A percentile compares a stretch with the other conserved stretches of the same genome.
These are phyloP conservation scores for Catunica adiposa DNA, from an alignment of 2,329 filamentous ascomycete species.

Conservation along the genomic window DNA sequence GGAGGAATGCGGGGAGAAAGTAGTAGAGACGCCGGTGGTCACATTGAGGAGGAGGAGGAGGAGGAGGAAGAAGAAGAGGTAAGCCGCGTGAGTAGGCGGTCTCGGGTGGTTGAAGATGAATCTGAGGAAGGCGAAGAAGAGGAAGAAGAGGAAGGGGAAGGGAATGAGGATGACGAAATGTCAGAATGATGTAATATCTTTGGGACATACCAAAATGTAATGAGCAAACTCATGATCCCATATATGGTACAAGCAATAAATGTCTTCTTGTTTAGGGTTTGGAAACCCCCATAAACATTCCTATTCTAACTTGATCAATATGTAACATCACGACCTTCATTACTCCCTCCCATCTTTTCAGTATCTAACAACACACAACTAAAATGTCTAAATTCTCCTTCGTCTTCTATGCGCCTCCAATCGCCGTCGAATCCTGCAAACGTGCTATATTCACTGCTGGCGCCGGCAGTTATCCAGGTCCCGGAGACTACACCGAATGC, in stretches of 20 bases:
- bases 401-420: constrained; percentile 33
- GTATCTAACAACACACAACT: no score
- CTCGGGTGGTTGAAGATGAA: constrained; percentile 16
- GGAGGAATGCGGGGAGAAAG: neutral
- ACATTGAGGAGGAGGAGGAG: constrained; percentile 16
- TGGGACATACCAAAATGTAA: neutral
- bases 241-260: no score
- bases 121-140: constrained; percentile 19
- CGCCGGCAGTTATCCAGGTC: constrained; percentile 34
- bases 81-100: constrained; percentile 3
- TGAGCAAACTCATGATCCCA: neutral
- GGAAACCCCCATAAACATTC: neutral
- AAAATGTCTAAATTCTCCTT: constrained; percentile 21
- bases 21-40: neutral
- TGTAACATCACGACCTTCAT: no score
- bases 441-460: constrained; percentile 39
- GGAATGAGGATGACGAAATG: constrained; percentile 4
- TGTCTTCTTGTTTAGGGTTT: neutral
- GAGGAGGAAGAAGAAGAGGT: constrained; percentile 19
- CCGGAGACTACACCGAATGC: constrained; percentile 39
- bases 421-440: constrained; percentile 34
- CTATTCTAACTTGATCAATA: neutral
- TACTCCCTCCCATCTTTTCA: no score
- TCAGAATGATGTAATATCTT: neutral
- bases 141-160: constrained; percentile 17